These are phyloP conservation scores for Gliomastix tumulicola DNA, from an alignment of 2,329 filamentous ascomycete genomes.

Conservation along the genomic window DNA sequence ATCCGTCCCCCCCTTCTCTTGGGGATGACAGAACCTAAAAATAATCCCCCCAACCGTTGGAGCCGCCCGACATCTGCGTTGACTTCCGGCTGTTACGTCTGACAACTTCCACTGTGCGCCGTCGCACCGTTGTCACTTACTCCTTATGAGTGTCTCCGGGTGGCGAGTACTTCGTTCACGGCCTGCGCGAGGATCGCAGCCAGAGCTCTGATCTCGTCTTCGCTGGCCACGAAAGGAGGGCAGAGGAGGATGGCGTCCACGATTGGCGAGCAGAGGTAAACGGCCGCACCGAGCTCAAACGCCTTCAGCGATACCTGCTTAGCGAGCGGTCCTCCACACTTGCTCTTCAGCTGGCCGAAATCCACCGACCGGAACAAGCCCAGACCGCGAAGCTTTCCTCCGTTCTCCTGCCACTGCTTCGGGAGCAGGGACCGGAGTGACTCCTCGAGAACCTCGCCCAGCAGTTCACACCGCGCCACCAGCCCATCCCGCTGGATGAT, in stretches of 20 bases:
- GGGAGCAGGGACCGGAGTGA: conserved; percentile 10
- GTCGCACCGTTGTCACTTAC: no score
- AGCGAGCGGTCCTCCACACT: conserved; percentile 3
- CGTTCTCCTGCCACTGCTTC: no score
- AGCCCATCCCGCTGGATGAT: conserved; percentile 26
- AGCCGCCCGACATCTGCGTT: no score
- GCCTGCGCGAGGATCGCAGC: conserved; percentile 4
- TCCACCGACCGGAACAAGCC: conserved; percentile 3
- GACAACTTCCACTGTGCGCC: no score
- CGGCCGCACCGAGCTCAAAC: conserved; percentile 6
- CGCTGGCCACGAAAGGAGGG: conserved; percentile 7
- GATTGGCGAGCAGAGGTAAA: conserved; percentile 6
- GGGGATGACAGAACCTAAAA: no score
- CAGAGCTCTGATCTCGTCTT: conserved; percentile 4
- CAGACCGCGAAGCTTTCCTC: conserved; percentile 1
- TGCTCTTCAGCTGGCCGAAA: not conserved
- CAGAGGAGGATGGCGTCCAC: conserved; percentile 6
- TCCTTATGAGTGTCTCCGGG: no score
- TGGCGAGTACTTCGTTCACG: no score
- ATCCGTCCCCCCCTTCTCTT: no score
- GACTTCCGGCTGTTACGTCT: no score
- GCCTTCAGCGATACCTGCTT: conserved; percentile 4
- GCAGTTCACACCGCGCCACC: conserved; percentile 16
- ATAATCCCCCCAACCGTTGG: no score
- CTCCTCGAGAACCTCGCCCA: conserved; percentile 10